Percentiles rank a stretch among this genome's conserved stretches.
Evolutionary conservation across 805 yeast species (phyloP).

Genomic region (Scheffersomyces stipitis): DNA sequence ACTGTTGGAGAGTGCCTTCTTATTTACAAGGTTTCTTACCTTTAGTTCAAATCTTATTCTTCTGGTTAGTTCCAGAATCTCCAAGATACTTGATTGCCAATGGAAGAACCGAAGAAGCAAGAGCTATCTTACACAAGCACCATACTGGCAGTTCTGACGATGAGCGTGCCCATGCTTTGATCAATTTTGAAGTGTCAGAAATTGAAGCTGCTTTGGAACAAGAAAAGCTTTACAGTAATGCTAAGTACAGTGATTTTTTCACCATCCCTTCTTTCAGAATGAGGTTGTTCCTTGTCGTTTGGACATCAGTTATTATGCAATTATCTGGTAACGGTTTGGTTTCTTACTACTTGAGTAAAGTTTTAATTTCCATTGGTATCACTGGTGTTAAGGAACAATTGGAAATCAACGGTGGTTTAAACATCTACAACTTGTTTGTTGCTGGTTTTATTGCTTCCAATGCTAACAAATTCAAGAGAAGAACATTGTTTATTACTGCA

Average conservation of each 20-base stretch:
- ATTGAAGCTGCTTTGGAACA: slow-evolving; percentile 30
- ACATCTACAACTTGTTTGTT: slow-evolving; percentile 44
- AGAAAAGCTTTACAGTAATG: slow-evolving; percentile 33
- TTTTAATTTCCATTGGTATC: slow-evolving; percentile 53
- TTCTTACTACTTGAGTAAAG: slow-evolving; percentile 50
- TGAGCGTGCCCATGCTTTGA: slow-evolving; percentile 14
- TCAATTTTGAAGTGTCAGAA: slow-evolving; percentile 23
- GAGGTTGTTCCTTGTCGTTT: slow-evolving; percentile 35
- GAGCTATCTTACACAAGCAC: slow-evolving; percentile 29
- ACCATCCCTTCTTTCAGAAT: slow-evolving; percentile 39
- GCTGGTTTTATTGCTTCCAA: slow-evolving; percentile 20
- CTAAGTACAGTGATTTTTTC: slow-evolving; percentile 41
- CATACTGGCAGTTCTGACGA: slow-evolving; percentile 41
- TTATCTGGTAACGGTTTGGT: slow-evolving; percentile 54
- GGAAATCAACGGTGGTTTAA: slow-evolving; percentile 50
- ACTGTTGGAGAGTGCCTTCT: slow-evolving; percentile 58
- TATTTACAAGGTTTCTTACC: slow-evolving; percentile 52
- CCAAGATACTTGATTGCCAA: slow-evolving; percentile 29
- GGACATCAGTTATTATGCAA: slow-evolving; percentile 41
- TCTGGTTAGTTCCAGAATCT: slow-evolving; percentile 43
- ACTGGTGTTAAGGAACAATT: slow-evolving; percentile 45
- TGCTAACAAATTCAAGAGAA: slow-evolving; percentile 28
- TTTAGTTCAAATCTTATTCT: slow-evolving; percentile 32
- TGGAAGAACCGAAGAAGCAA: slow-evolving; percentile 24
- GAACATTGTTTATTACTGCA: slow-evolving; percentile 35